phyloP scores from a whole-genome alignment of 73 alveolate species.

The Uronychia binucleata region DNA sequence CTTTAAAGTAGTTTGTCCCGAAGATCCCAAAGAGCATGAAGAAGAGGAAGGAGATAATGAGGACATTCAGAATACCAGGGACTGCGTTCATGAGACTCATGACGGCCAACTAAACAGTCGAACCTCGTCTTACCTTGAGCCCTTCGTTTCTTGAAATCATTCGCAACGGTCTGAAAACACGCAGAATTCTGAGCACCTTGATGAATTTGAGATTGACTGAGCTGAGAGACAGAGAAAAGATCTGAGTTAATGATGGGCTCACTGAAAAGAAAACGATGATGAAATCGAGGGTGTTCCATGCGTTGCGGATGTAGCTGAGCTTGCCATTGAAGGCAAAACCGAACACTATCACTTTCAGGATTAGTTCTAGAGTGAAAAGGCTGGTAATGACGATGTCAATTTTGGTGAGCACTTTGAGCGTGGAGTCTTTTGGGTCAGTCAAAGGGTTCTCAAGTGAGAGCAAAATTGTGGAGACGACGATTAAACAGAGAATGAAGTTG shows the following conservation, averaged over 20 bases:
- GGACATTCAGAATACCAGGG: too few species aligned
- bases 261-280: constrained; percentile 20
- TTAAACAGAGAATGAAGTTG: constrained; percentile 11
- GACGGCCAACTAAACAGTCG: too few species aligned
- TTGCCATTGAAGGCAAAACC: constrained; percentile 29
- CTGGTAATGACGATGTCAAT: constrained; percentile 7
- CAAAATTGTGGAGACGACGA: constrained; percentile 8
- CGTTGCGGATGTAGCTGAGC: constrained; percentile 25
- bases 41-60: too few species aligned
- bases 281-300: constrained; percentile 52
- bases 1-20: too few species aligned
- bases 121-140: too few species aligned
- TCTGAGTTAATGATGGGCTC: not conserved
- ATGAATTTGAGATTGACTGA: constrained; percentile 21
- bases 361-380: constrained; percentile 25
- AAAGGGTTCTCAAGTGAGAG: constrained; percentile 42
- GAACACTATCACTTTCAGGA: constrained; percentile 24
- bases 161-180: constrained; percentile 72
- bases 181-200: constrained; percentile 33
- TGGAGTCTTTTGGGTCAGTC: too few species aligned
- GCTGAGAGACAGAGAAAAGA: not conserved
- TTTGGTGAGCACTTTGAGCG: constrained; percentile 10
- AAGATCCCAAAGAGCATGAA: too few species aligned
- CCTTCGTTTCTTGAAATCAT: constrained; percentile 66
- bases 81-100: too few species aligned